A percentile compares a stretch with the other conserved stretches of the same genome.
Evolutionary conservation across 2,329 filamentous ascomycete species (phyloP).

Genomic region (Tolypocladium nubicola): DNA sequence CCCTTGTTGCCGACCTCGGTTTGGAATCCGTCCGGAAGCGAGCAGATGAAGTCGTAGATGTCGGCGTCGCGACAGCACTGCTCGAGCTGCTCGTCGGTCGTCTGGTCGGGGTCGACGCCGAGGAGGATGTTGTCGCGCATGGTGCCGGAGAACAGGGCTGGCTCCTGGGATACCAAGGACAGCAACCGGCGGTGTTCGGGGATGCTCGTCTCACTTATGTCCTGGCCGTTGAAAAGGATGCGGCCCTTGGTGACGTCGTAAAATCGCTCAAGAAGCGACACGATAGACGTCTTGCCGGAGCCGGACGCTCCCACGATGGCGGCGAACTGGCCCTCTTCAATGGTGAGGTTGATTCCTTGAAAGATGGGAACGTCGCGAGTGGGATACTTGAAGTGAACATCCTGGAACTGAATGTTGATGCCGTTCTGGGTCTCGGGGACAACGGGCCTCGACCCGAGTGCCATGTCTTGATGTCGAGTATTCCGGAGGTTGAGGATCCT

Average conservation of each 20-base stretch:
- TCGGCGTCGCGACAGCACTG: slow-evolving; percentile 50
- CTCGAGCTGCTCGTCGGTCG: slow-evolving; percentile 41
- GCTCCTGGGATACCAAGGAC: slow-evolving; percentile 65
- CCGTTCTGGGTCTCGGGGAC: slow-evolving; percentile 33
- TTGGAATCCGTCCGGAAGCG: slow-evolving; percentile 56
- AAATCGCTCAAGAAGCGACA: slow-evolving; percentile 49
- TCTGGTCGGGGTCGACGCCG: slow-evolving; percentile 40
- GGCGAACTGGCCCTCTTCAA: slow-evolving; percentile 59
- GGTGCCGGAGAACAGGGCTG: slow-evolving; percentile 53
- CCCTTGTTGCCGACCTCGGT: slow-evolving; percentile 59
- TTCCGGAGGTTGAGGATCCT: slow-evolving; percentile 44
- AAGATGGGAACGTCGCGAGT: slow-evolving; percentile 47
- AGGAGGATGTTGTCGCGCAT: slow-evolving; percentile 61
- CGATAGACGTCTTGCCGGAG: slow-evolving; percentile 63
- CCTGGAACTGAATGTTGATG: slow-evolving; percentile 43
- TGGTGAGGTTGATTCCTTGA: slow-evolving; percentile 49
- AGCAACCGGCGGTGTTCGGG: slow-evolving; percentile 52
- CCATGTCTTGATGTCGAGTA: slow-evolving; percentile 23
- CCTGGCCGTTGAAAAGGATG: slow-evolving; percentile 52
- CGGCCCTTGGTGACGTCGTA: slow-evolving; percentile 19
- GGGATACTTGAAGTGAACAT: slow-evolving; percentile 51
- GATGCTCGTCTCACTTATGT: slow-evolving; percentile 48
- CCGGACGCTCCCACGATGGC: slow-evolving; percentile 61
- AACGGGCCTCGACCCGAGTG: slow-evolving; percentile 21
- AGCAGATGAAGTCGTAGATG: slow-evolving; percentile 60